Base-by-base conservation (phyloP, 257 asterid species). In the Marsdenia floribunda region DNA sequence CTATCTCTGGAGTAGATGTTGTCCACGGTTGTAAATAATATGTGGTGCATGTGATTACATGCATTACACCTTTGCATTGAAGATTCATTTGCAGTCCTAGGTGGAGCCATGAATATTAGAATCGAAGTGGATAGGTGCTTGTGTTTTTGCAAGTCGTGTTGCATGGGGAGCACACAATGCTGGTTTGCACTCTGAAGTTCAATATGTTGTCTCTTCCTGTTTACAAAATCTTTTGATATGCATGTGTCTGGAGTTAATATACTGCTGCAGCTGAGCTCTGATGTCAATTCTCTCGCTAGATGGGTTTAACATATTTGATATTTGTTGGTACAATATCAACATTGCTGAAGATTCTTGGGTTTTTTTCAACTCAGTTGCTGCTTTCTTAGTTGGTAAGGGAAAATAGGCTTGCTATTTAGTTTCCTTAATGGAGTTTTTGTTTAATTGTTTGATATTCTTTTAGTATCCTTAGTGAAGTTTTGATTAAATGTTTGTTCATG, bases 371-470 rank as follows among this genome's bases (percentile, higher is more conserved):
- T 85, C 88, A 67, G 93, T 86, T 82, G 98, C 98, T 85, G 98
- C 94, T 82, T 73, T 81, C 57, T 82, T 88, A 78, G 92, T 93
- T 83, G 97, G 97, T 93, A 91, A 93, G 97, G 89, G 86, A 80
- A 85, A 83, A 73, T 83, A 78, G 86, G 87, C 84, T 86, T 80
- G 83, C 85, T 83, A 78, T 75, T 76, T 84, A 86, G 80, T 81
- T 82, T 82, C 70, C 63, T 82, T 66, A 47, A 58, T 71, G 76
- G 59, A 60, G 61, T 76, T 59, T 68, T 14, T 76, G 67, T 69
- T 73, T 50, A 53, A 42, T 75, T 77, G 46, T 59, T 65, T 80
- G 70, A 46, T 66, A 53, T 54, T 50, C 15, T 22, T 21, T 57
- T 42, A 6, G 49, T 53, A 2, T 50, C 46, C 76, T 63, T 65